Percentiles rank a stretch among this genome's conserved stretches.
These are phyloP conservation scores for Phytophthora lateralis DNA, from an alignment of 352 stramenopile species.

Conservation along the genomic window DNA sequence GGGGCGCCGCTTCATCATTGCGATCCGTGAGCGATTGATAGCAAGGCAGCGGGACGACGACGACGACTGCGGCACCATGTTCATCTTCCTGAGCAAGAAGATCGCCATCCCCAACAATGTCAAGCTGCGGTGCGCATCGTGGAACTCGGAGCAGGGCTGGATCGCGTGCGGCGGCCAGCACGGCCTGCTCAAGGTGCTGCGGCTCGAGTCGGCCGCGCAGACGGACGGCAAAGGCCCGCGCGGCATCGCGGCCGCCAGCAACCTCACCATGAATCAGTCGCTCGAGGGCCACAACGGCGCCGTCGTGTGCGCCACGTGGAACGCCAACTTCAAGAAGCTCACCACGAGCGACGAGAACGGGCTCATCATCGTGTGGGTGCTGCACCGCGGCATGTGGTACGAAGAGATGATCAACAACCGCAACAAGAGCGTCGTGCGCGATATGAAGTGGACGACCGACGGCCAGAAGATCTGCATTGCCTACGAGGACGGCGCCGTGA, in stretches of 20 bases:
- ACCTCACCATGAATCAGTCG: slow-evolving; percentile 95
- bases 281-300: slow-evolving; percentile 92
- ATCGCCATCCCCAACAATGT: slow-evolving; percentile 95
- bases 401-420: slow-evolving; percentile 98
- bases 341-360: slow-evolving; percentile 95
- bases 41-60: neutral
- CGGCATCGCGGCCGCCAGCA: slow-evolving; percentile 87
- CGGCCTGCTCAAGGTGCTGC: slow-evolving; percentile 93
- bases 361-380: slow-evolving; percentile 96
- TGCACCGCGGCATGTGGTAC: slow-evolving; percentile 94
- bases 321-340: slow-evolving; percentile 94
- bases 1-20: slow-evolving; percentile 27
- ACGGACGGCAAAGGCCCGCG: slow-evolving; percentile 73
- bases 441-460: slow-evolving; percentile 96
- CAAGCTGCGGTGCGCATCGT: slow-evolving; percentile 90
- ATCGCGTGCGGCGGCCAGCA: slow-evolving; percentile 95
- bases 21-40: neutral
- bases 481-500: slow-evolving; percentile 94
- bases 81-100: slow-evolving; percentile 96
- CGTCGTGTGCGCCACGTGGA: slow-evolving; percentile 94
- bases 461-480: slow-evolving; percentile 96
- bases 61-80: slow-evolving; percentile 59
- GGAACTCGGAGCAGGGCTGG: slow-evolving; percentile 94
- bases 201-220: slow-evolving; percentile 80
- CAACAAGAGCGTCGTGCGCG: slow-evolving; percentile 93